Evolutionary conservation across 2,329 filamentous ascomycete species (phyloP).

Genomic region (Rugonectria rugulosa): DNA sequence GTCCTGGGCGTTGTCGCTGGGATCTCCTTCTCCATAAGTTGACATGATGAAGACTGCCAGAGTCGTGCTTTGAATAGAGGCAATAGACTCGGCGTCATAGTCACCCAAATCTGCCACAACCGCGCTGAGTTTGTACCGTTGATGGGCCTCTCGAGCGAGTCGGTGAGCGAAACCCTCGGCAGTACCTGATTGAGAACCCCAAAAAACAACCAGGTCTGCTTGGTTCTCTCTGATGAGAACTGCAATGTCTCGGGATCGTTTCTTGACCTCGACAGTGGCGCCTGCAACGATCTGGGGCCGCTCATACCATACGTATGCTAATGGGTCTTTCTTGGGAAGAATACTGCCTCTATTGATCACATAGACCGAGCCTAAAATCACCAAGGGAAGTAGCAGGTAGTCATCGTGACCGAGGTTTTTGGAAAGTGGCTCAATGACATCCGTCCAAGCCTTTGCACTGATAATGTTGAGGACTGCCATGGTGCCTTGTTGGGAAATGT

Average conservation of each 20-base stretch:
- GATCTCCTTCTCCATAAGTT: conserved; percentile 19
- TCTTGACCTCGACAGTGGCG: background rate
- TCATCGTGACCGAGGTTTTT: conserved; percentile 6
- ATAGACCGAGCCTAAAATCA: conserved; percentile 10
- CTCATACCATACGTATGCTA: conserved; percentile 17
- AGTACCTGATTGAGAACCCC: conserved; percentile 18
- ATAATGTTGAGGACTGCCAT: no score
- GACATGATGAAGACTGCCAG: conserved; percentile 13
- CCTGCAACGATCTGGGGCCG: conserved; percentile 1
- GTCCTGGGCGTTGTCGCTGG: conserved; percentile 17
- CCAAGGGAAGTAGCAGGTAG: conserved; percentile 11
- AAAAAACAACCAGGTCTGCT: conserved; percentile 16
- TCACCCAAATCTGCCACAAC: conserved; percentile 14
- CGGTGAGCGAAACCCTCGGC: conserved; percentile 17
- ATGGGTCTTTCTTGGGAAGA: conserved; percentile 10
- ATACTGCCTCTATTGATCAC: conserved; percentile 17
- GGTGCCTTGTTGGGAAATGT: no score
- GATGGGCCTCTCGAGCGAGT: conserved; percentile 11
- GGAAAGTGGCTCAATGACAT: conserved; percentile 12
- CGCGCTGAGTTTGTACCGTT: conserved; percentile 11
- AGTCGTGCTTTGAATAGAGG: background rate
- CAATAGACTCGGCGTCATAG: conserved; percentile 6
- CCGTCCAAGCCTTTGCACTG: background rate
- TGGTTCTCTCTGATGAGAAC: background rate
- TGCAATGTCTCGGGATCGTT: conserved; percentile 10